Percentiles rank a stretch among this genome's conserved stretches.
These are phyloP conservation scores for Apiospora koreana DNA, from an alignment of 2,329 filamentous ascomycete species.

Conservation along the genomic window DNA sequence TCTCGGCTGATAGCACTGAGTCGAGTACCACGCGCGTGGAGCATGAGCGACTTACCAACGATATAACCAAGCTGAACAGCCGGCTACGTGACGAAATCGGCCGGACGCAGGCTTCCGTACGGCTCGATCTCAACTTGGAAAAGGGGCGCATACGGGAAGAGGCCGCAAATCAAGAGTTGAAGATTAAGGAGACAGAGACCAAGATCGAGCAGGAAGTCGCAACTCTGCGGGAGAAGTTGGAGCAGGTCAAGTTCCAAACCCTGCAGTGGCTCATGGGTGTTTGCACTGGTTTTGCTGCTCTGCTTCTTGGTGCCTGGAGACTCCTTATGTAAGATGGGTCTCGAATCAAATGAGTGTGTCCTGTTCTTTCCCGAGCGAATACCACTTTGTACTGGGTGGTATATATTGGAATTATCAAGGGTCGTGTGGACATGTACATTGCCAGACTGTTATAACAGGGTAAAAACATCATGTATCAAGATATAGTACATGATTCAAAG, in stretches of 20 bases:
- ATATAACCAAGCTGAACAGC: constrained; percentile 90
- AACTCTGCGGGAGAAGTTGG: constrained; percentile 83
- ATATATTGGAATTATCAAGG: not conserved
- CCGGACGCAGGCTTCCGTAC: constrained; percentile 88
- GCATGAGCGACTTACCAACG: constrained; percentile 91
- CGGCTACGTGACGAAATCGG: constrained; percentile 91
- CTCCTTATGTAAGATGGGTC: constrained; percentile 58
- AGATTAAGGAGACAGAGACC: constrained; percentile 98
- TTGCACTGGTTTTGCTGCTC: constrained; percentile 65
- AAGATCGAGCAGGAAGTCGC: constrained; percentile 98
- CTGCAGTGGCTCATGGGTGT: constrained; percentile 97
- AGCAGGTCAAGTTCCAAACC: constrained; percentile 97
- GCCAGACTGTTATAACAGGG: no score
- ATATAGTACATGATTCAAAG: not conserved
- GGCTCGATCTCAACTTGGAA: constrained; percentile 91
- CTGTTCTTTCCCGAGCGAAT: not conserved
- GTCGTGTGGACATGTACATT: no score
- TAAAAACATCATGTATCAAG: not conserved
- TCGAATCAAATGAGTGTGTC: not conserved
- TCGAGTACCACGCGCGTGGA: constrained; percentile 83
- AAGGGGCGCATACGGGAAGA: constrained; percentile 97
- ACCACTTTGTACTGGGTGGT: not conserved
- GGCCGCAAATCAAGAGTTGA: constrained; percentile 93
- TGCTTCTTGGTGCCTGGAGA: constrained; percentile 70
- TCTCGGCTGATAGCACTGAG: constrained; percentile 90